These are phyloP conservation scores for Paracorniculantispora psalliotae DNA, from an alignment of 2,329 filamentous ascomycete species.

Conservation along the genomic window DNA sequence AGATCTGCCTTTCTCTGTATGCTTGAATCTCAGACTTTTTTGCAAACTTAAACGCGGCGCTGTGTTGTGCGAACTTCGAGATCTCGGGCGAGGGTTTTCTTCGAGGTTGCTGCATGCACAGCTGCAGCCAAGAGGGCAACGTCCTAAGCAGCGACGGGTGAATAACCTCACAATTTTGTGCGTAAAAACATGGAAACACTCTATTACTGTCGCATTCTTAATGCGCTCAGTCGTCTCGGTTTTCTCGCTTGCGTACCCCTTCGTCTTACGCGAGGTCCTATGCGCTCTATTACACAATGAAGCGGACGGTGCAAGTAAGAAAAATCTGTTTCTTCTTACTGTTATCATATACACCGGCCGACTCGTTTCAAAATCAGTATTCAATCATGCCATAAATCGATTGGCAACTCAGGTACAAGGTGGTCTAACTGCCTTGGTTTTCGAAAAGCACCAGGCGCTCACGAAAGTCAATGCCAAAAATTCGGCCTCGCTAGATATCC, in stretches of 20 bases:
- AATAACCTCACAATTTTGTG: background rate
- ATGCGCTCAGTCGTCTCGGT: background rate
- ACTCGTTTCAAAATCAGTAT: background rate
- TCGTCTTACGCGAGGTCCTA: background rate
- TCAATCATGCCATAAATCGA: constrained; percentile 13
- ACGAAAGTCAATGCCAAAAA: constrained; percentile 27
- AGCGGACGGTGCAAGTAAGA: background rate
- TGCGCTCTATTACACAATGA: background rate
- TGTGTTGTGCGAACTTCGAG: background rate
- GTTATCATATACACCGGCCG: background rate
- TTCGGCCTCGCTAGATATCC: background rate
- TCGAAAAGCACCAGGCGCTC: constrained; percentile 36
- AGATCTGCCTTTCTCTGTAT: background rate
- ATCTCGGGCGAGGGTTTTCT: background rate
- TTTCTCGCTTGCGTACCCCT: background rate
- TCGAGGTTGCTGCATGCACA: background rate
- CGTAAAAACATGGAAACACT: background rate
- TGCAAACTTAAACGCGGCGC: background rate
- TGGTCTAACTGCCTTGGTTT: constrained; percentile 40
- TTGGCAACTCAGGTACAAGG: constrained; percentile 28
- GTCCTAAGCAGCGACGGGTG: background rate
- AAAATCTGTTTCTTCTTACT: background rate
- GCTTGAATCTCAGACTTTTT: background rate
- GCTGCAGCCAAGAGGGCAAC: background rate
- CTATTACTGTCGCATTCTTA: background rate